Percentiles rank a stretch among this genome's conserved stretches.
phyloP scores from a whole-genome alignment of 2,329 filamentous ascomycete species.

The Blastomyces gilchristii region DNA sequence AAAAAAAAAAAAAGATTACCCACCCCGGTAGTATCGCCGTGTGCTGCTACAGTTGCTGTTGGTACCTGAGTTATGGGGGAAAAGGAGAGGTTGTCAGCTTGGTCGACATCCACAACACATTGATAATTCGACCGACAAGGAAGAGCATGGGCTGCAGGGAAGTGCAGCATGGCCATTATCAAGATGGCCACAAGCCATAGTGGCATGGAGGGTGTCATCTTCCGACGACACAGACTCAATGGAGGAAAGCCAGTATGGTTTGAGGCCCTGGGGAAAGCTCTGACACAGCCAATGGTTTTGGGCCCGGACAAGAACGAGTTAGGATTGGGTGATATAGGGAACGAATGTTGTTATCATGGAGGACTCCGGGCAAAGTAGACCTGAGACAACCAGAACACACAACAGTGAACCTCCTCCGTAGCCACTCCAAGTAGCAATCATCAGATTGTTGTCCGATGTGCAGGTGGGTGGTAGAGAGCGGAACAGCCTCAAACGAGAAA shows the following conservation, averaged over 20 bases:
- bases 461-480: background rate
- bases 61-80: background rate
- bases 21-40: background rate
- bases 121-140: slow-evolving; percentile 5
- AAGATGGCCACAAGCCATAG: slow-evolving; percentile 3
- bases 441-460: too few relatives aligned
- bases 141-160: slow-evolving; percentile 4
- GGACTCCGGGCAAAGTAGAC: background rate
- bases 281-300: background rate
- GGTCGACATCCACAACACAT: background rate
- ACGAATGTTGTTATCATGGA: background rate
- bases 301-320: background rate
- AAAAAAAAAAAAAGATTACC: background rate
- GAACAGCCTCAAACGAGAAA: background rate
- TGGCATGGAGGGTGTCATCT: background rate
- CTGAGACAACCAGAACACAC: background rate
- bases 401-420: background rate
- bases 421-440: background rate
- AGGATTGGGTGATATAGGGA: background rate
- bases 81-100: background rate
- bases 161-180: slow-evolving; percentile 5
- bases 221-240: background rate
- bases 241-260: background rate
- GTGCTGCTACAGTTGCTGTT: background rate
- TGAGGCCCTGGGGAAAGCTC: background rate